phyloP scores from a whole-genome alignment of 1,139 yeast species.

The Yamadazyma spencermartinsiae region DNA sequence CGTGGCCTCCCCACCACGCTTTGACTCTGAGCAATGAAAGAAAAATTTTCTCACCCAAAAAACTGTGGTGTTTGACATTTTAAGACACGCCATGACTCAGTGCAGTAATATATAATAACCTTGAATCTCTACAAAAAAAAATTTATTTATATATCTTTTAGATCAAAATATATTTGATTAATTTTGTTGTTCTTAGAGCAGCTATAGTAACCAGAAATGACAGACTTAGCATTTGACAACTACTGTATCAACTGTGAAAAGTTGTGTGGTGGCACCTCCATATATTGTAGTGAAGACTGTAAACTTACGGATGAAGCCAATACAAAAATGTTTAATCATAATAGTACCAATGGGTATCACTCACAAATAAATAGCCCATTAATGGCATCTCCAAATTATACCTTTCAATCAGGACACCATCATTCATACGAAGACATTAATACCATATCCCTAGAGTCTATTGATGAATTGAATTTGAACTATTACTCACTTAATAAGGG shows the following conservation, averaged over 20 bases:
- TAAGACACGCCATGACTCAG: constrained; percentile 1
- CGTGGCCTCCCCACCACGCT: no score
- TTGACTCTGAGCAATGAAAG: constrained; percentile 1
- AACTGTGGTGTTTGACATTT: background rate
- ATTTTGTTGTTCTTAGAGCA: background rate
- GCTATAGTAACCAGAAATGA: constrained; percentile 9
- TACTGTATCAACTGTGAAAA: constrained; percentile 68
- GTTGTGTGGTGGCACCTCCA: constrained; percentile 50
- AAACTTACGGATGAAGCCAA: constrained; percentile 42
- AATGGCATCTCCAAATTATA: constrained; percentile 13
- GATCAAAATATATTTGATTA: background rate
- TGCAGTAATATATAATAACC: no score
- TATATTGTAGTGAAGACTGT: constrained; percentile 65
- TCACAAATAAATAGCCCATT: constrained; percentile 12
- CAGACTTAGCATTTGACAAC: constrained; percentile 49
- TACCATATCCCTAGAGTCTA: constrained; percentile 12
- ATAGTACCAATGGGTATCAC: constrained; percentile 5
- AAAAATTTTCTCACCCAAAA: background rate
- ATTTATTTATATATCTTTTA: background rate
- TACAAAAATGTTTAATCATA: constrained; percentile 11
- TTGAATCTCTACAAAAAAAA: no score
- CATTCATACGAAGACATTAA: constrained; percentile 4
- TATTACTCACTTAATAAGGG: constrained; percentile 4
- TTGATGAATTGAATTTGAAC: constrained; percentile 17
- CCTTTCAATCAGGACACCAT: constrained; percentile 4